These are phyloP conservation scores for Cystofilobasidium capitatum DNA, from an alignment of 768 basidiomycete genomes.

Conservation along the genomic window DNA sequence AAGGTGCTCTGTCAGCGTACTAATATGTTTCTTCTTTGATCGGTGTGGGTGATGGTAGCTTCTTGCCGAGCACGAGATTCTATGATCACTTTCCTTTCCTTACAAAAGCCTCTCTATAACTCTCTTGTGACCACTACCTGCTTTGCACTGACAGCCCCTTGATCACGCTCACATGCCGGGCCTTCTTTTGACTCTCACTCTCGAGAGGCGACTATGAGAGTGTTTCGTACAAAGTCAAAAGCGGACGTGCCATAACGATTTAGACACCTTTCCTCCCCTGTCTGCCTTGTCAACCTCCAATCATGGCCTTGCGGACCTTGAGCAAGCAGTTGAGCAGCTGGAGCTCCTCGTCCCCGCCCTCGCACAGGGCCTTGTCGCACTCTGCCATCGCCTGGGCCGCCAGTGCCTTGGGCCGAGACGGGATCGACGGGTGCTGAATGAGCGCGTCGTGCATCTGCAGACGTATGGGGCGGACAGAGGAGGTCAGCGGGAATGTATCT, in stretches of 20 bases:
- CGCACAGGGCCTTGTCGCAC: conserved; percentile 89
- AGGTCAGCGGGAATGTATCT: not conserved
- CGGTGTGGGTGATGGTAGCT: not conserved
- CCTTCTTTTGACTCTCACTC: no score
- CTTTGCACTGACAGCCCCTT: no score
- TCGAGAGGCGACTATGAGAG: no score
- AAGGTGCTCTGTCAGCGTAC: not conserved
- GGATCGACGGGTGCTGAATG: conserved; percentile 68
- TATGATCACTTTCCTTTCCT: no score
- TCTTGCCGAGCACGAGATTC: conserved; percentile 23
- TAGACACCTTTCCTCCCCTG: not conserved
- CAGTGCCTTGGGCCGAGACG: conserved; percentile 65
- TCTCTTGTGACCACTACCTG: no score
- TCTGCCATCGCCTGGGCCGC: conserved; percentile 81
- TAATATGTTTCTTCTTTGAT: no score
- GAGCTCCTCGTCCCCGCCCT: conserved; percentile 93
- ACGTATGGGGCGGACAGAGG: not conserved
- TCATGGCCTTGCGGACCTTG: conserved; percentile 53
- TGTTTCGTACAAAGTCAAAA: no score
- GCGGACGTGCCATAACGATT: no score
- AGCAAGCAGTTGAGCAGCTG: conserved; percentile 87
- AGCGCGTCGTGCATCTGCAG: conserved; percentile 79
- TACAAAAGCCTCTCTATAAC: no score
- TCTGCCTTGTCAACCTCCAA: not conserved
- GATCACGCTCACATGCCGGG: no score